Conservation (phyloP, 1,284 basidiomycete genomes). For the Heterobasidion annosum region DNA sequence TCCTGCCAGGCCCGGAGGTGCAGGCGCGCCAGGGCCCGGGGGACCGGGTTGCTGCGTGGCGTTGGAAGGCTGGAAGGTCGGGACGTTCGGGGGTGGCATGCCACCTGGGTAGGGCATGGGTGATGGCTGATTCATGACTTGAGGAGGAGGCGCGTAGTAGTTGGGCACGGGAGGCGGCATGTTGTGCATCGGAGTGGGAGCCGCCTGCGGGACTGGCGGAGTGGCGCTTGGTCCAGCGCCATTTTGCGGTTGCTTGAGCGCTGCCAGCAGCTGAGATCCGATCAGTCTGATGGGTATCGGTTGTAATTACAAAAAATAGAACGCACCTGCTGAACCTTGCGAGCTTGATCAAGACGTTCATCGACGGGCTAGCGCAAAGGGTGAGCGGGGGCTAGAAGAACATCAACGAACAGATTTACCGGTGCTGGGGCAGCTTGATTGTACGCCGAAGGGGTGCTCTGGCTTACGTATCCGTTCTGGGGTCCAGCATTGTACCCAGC, state of each 20-base stretch:
- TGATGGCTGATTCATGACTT: constrained; percentile 14
- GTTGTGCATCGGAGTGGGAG: constrained; percentile 11
- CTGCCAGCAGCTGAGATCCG: constrained; percentile 48
- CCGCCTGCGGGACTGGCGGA: constrained; percentile 11
- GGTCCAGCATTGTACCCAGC: constrained; percentile 14
- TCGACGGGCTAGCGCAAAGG: constrained; percentile 30
- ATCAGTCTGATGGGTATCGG: constrained; percentile 1
- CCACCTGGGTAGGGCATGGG: constrained; percentile 2
- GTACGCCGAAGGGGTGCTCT: constrained; percentile 18
- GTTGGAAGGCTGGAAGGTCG: not conserved
- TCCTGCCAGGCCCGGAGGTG: constrained; percentile 26
- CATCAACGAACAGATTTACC: constrained; percentile 13
- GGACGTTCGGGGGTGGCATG: not conserved
- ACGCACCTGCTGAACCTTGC: constrained; percentile 66
- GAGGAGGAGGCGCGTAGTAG: constrained; percentile 33
- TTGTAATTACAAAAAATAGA: not conserved
- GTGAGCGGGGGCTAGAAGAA: constrained; percentile 2
- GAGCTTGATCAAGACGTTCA: constrained; percentile 74
- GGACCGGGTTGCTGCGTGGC: constrained; percentile 19
- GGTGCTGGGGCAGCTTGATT: constrained; percentile 17
- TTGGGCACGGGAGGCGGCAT: constrained; percentile 23
- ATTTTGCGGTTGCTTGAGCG: constrained; percentile 60
- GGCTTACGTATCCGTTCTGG: constrained; percentile 10
- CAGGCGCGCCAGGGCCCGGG: constrained; percentile 24
- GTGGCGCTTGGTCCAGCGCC: constrained; percentile 15